Conservation (phyloP, 1,139 yeast species). For the Pichia kudriavzevii region DNA sequence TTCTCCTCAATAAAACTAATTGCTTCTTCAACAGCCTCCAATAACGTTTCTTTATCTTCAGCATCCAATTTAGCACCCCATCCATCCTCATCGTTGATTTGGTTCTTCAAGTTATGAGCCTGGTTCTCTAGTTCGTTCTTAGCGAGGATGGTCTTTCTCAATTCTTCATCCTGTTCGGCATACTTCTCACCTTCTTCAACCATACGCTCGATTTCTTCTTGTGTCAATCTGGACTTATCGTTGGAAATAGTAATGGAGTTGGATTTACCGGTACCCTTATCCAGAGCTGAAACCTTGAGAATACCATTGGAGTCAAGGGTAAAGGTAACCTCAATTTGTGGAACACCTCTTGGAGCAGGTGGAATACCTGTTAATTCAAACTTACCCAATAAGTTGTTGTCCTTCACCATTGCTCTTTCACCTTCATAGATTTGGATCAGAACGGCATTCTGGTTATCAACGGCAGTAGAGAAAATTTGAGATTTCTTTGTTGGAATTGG, state of each 20-base stretch:
- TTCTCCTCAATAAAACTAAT: constrained; percentile 87
- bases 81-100: constrained; percentile 27
- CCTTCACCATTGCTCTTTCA: constrained; percentile 94
- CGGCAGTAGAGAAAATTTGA: constrained; percentile 93
- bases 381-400: constrained; percentile 91
- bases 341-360: constrained; percentile 97
- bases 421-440: constrained; percentile 95
- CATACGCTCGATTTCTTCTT: constrained; percentile 59
- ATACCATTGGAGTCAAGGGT: constrained; percentile 95
- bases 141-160: constrained; percentile 53
- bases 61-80: constrained; percentile 59
- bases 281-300: constrained; percentile 86
- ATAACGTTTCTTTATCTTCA: constrained; percentile 85
- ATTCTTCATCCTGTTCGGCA: constrained; percentile 53
- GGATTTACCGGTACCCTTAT: constrained; percentile 95
- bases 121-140: constrained; percentile 86
- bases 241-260: constrained; percentile 92
- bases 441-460: constrained; percentile 96
- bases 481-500: constrained; percentile 96
- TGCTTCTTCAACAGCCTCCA: constrained; percentile 83
- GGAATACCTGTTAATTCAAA: constrained; percentile 94
- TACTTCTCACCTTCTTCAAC: constrained; percentile 58
- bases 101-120: constrained; percentile 72
- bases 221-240: constrained; percentile 92
- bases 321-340: constrained; percentile 93